Evolutionary conservation across 2,329 filamentous ascomycete genomes (phyloP), one percentile per base, ranked within the genome.

Genomic region (Volutella citrinella): DNA sequence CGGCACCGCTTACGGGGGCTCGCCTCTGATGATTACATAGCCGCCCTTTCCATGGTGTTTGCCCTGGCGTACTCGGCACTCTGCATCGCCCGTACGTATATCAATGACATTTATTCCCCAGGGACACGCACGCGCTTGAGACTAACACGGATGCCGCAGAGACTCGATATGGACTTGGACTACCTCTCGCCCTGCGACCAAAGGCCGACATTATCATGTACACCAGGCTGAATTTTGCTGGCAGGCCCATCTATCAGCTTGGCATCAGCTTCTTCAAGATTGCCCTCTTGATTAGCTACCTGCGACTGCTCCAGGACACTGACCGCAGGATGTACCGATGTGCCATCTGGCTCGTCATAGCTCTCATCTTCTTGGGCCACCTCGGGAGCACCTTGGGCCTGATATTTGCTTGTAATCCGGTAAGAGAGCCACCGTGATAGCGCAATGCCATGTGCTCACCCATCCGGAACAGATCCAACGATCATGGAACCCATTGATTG

Each of bases 251-350:
- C 27, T 77, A 77, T 40, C 71, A 76, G 41, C 30, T 74, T 7
- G 73, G 73, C 22, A 73, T 77, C 50, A 69, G 68, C 39, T 73
- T 73, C 37, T 77, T 77, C 63, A 77, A 77, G 48, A 66, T 74
- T 18, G 70, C 72, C 1, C 57, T 76, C 3, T 58, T 73, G 36
- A 66, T 76, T 45, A 72, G 68, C 42, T 76, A 75, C 42, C 53
- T 76, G 13, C 65, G 70, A 6, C 61, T 77, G 3, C 58, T 76
- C 20, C 64, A 65, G 25, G 65, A 68, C 2, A 75, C 70, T 1
- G 64, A 66, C 17, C 69, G 71, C 32, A 57, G 47, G 15, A 27
- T 42, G 0, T 77, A 76, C 30, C 61, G 68, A 3, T 45, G 51
- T 2, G 35, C 69, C 4, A 68, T 76, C 10, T 72, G 65, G 63